phyloP scores from a whole-genome alignment of 129 eudicot genomes.

The Dittrichia graveolens region DNA sequence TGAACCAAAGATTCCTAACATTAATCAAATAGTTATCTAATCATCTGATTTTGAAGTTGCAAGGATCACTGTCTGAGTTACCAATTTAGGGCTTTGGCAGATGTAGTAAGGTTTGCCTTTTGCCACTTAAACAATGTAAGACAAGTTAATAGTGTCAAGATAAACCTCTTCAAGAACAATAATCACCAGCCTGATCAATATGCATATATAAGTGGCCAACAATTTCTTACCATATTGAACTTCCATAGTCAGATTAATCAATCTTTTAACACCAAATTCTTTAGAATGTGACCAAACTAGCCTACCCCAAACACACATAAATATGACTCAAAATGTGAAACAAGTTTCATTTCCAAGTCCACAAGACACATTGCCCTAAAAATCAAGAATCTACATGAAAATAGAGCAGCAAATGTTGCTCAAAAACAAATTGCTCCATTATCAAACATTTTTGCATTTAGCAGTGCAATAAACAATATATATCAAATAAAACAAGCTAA shows the following conservation, averaged over 20 bases:
- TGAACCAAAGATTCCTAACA: neutral
- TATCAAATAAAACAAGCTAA: neutral
- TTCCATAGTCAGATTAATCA: conserved; percentile 1
- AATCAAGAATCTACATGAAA: neutral
- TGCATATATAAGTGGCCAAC: neutral
- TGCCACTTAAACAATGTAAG: neutral
- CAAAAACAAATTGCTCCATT: neutral
- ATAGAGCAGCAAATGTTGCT: neutral
- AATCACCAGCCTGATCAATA: neutral
- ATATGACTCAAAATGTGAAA: neutral
- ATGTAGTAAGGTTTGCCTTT: neutral
- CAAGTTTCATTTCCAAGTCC: neutral
- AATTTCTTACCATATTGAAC: neutral
- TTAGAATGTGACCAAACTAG: neutral
- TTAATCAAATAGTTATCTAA: neutral
- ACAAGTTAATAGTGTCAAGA: neutral
- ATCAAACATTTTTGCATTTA: neutral
- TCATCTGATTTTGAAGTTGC: neutral
- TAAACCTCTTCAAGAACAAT: neutral
- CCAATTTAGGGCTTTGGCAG: neutral
- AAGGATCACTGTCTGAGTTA: neutral
- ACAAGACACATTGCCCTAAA: neutral
- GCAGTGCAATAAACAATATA: neutral
- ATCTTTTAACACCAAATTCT: neutral
- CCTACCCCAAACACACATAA: neutral